Conservation (phyloP, 495 filamentous ascomycete species). For the Venustampulla echinocandica region DNA sequence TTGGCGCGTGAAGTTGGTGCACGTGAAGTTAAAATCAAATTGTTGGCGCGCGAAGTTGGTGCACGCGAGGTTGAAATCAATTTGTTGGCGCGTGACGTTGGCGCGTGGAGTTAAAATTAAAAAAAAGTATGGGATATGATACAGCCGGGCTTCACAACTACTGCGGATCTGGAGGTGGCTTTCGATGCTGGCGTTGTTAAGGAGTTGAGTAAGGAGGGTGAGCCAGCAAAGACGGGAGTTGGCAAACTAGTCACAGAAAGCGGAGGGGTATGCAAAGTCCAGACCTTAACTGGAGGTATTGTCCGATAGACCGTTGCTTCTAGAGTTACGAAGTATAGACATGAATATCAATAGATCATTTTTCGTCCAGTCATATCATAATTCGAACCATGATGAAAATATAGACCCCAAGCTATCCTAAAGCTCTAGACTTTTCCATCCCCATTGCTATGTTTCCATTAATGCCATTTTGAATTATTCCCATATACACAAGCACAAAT, state of each 20-base stretch:
- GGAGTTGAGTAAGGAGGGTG: constrained; percentile 45
- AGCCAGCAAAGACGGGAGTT: constrained; percentile 43
- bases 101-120: constrained; percentile 34
- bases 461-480: constrained; percentile 1
- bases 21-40: no score
- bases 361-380: no score
- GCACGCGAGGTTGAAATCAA: no score
- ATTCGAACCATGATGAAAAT: no score
- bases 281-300: constrained; percentile 36
- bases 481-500: neutral
- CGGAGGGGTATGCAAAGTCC: constrained; percentile 65
- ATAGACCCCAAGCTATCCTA: no score
- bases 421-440: constrained; percentile 4
- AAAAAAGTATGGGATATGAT: constrained; percentile 97
- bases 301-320: constrained; percentile 11
- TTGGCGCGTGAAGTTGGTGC: no score
- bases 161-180: constrained; percentile 62
- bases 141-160: constrained; percentile 89
- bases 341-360: neutral
- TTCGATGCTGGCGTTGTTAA: constrained; percentile 57
- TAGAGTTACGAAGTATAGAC: no score
- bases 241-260: constrained; percentile 61
- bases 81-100: no score
- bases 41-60: no score
- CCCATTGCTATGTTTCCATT: constrained; percentile 2